Conservation (phyloP, 2,329 filamentous ascomycete species). For the Xylaria arbuscula region DNA sequence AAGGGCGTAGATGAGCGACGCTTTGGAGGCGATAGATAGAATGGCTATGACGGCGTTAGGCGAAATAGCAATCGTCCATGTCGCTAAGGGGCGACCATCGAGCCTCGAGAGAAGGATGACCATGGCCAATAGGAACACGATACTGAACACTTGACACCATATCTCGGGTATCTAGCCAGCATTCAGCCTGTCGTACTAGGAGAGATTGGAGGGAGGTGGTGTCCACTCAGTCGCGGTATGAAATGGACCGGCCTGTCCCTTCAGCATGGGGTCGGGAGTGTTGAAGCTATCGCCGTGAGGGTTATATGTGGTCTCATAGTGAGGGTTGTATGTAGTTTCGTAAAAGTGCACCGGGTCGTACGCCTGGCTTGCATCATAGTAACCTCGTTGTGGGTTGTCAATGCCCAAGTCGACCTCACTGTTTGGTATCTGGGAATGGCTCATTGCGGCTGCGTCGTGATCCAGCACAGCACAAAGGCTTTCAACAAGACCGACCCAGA, state of each 20-base stretch:
- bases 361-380: slow-evolving; percentile 3
- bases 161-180: slow-evolving; percentile 24
- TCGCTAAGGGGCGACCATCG: slow-evolving; percentile 26
- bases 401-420: not conserved
- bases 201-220: slow-evolving; percentile 6
- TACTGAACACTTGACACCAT: slow-evolving; percentile 21
- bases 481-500: not conserved
- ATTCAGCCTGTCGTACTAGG: slow-evolving; percentile 20
- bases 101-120: slow-evolving; percentile 33
- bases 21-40: slow-evolving; percentile 35
- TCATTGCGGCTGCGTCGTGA: not conserved
- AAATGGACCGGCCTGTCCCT: not conserved
- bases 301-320: not conserved
- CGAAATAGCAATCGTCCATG: slow-evolving; percentile 29
- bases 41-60: slow-evolving; percentile 33
- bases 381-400: not conserved
- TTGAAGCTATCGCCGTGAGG: not conserved
- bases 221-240: slow-evolving; percentile 8
- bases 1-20: slow-evolving; percentile 30
- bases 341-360: slow-evolving; percentile 16
- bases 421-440: not conserved
- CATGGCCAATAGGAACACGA: slow-evolving; percentile 25
- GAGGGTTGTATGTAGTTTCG: not conserved
- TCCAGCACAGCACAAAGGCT: not conserved
- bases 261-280: not conserved